These are phyloP conservation scores for Omphalotus guepiniiformis DNA, from an alignment of 768 basidiomycete genomes.

Conservation along the genomic window DNA sequence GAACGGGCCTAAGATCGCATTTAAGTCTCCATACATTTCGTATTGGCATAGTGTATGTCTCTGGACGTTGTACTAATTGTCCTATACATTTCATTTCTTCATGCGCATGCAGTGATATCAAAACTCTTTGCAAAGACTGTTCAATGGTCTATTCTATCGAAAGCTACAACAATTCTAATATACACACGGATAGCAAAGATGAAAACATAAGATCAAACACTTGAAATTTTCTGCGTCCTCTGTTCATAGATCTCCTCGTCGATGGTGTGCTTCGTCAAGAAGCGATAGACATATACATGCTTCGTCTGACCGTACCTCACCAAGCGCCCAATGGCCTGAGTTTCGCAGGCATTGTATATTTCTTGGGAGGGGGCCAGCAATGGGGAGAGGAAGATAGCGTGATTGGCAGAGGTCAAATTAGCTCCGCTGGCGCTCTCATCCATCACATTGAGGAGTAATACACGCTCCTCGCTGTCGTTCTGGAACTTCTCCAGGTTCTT, in stretches of 20 bases:
- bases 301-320: constrained; percentile 81
- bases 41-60: too few species aligned
- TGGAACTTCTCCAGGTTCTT: constrained; percentile 87
- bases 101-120: too few species aligned
- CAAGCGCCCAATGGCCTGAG: constrained; percentile 80
- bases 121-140: too few species aligned
- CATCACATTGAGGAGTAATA: constrained; percentile 87
- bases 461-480: constrained; percentile 68
- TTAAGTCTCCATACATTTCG: too few species aligned
- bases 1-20: too few species aligned
- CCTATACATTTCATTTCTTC: too few species aligned
- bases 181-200: too few species aligned
- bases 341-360: constrained; percentile 80
- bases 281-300: constrained; percentile 77
- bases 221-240: too few species aligned
- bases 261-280: constrained; percentile 83
- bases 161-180: too few species aligned
- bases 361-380: constrained; percentile 78
- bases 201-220: too few species aligned
- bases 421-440: constrained; percentile 94
- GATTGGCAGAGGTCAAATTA: constrained; percentile 90
- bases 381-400: constrained; percentile 92
- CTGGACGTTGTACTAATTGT: too few species aligned
- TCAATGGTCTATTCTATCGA: too few species aligned
- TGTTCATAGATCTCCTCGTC: constrained; percentile 80